These are phyloP conservation scores for Rhododendron ferrugineum DNA, from an alignment of 148 eudicot species.

Conservation along the genomic window DNA sequence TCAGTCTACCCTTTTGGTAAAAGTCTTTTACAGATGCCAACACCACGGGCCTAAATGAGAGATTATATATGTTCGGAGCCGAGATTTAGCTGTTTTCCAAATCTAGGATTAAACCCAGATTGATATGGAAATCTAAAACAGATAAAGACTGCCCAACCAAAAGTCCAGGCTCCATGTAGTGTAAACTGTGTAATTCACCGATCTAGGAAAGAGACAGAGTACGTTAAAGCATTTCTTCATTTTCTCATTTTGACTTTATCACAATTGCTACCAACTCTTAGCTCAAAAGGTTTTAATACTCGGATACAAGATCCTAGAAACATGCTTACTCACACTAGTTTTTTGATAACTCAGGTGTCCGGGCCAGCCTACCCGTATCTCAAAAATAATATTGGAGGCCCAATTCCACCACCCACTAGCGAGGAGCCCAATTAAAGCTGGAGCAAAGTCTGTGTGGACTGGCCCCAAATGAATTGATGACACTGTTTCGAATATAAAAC, in stretches of 20 bases:
- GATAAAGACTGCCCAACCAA: not conserved
- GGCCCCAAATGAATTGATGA: too few relatives aligned
- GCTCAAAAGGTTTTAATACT: not conserved
- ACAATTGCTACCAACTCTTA: not conserved
- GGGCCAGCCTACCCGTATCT: rapidly evolving
- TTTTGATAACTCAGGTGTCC: not conserved
- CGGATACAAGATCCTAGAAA: not conserved
- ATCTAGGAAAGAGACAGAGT: not conserved
- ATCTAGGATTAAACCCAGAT: not conserved
- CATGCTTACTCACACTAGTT: not conserved
- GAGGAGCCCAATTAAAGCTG: too few relatives aligned
- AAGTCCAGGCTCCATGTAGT: not conserved
- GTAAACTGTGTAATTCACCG: not conserved
- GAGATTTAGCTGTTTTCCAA: not conserved
- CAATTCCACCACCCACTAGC: too few relatives aligned
- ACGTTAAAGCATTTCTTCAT: constrained; percentile 2
- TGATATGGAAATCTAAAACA: not conserved
- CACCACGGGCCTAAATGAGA: not conserved
- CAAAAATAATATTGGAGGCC: too few relatives aligned
- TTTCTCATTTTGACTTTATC: not conserved
- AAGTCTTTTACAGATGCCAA: too few relatives aligned
- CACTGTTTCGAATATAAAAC: too few relatives aligned
- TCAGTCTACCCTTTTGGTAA: too few relatives aligned
- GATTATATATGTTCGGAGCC: not conserved
- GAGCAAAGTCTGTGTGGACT: too few relatives aligned